A percentile compares a stretch with the other conserved stretches of the same genome.
Evolutionary conservation across 2,329 filamentous ascomycete genomes (phyloP).

Genomic region (Chlorencoelia australis): DNA sequence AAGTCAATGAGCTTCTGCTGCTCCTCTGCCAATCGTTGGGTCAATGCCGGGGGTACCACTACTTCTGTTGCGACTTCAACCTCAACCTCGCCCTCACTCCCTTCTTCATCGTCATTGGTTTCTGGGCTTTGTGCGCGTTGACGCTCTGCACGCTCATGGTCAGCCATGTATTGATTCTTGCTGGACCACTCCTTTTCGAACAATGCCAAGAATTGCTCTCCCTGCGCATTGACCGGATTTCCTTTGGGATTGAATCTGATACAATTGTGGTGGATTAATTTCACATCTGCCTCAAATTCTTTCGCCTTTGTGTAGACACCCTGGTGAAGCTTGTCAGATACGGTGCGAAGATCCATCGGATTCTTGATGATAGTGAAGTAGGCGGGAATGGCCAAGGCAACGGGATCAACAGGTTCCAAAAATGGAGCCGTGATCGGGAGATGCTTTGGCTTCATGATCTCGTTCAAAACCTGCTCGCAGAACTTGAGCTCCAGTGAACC

Average conservation of each 20-base stretch:
- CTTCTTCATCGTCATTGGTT: constrained; percentile 55
- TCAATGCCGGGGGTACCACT: constrained; percentile 26
- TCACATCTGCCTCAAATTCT: constrained; percentile 77
- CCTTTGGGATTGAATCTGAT: constrained; percentile 80
- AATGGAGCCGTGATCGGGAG: constrained; percentile 62
- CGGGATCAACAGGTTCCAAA: constrained; percentile 77
- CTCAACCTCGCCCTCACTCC: constrained; percentile 50
- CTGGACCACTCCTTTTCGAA: constrained; percentile 68
- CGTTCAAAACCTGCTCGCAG: constrained; percentile 69
- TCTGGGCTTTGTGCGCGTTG: too few species aligned
- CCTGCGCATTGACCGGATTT: constrained; percentile 63
- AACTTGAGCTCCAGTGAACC: constrained; percentile 83
- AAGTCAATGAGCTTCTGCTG: constrained; percentile 47
- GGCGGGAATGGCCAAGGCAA: constrained; percentile 83
- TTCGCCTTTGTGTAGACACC: constrained; percentile 74
- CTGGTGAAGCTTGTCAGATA: constrained; percentile 62
- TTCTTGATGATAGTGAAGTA: constrained; percentile 94
- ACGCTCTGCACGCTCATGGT: constrained; percentile 58
- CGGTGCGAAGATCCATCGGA: constrained; percentile 89
- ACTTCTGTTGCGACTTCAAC: constrained; percentile 36
- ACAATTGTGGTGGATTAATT: constrained; percentile 80
- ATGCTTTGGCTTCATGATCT: constrained; percentile 68
- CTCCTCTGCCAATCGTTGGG: constrained; percentile 43
- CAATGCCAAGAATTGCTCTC: constrained; percentile 60
- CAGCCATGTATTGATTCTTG: constrained; percentile 73